These are phyloP conservation scores for Tremellales sp. DNA, from an alignment of 1,284 basidiomycete species.

Conservation along the genomic window DNA sequence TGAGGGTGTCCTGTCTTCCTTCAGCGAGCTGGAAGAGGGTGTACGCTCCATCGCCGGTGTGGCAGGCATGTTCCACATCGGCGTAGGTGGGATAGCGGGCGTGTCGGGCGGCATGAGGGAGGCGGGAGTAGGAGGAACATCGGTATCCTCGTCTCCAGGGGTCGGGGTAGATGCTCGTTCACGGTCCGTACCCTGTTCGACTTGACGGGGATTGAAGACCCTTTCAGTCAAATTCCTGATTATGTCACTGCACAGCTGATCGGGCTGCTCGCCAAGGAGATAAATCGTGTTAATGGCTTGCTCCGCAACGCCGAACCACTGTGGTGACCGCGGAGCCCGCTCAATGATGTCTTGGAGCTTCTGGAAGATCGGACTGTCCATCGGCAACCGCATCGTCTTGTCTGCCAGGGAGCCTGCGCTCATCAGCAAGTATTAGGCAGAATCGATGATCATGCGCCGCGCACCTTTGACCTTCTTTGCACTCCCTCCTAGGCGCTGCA, in stretches of 20 bases:
- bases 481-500: slow-evolving; percentile 88
- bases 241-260: slow-evolving; percentile 73
- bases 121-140: background rate
- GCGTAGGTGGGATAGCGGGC: slow-evolving; percentile 1
- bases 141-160: slow-evolving; percentile 4
- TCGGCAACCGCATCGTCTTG: slow-evolving; percentile 79
- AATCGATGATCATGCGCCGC: slow-evolving; percentile 7
- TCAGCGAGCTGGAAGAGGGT: slow-evolving; percentile 10
- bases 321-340: slow-evolving; percentile 71
- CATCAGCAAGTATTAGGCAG: slow-evolving; percentile 2
- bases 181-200: background rate
- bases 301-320: slow-evolving; percentile 95
- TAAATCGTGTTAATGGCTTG: slow-evolving; percentile 97
- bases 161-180: background rate
- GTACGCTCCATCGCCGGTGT: slow-evolving; percentile 8
- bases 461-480: slow-evolving; percentile 94
- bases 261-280: slow-evolving; percentile 88
- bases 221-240: slow-evolving; percentile 73
- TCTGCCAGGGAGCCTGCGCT: slow-evolving; percentile 73
- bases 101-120: background rate
- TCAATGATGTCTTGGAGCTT: slow-evolving; percentile 76
- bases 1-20: slow-evolving; percentile 55
- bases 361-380: slow-evolving; percentile 81
- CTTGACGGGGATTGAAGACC: slow-evolving; percentile 56
- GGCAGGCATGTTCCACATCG: slow-evolving; percentile 1